phyloP scores from a whole-genome alignment of 441 rosid genomes.

The Bruguiera hainesii region DNA sequence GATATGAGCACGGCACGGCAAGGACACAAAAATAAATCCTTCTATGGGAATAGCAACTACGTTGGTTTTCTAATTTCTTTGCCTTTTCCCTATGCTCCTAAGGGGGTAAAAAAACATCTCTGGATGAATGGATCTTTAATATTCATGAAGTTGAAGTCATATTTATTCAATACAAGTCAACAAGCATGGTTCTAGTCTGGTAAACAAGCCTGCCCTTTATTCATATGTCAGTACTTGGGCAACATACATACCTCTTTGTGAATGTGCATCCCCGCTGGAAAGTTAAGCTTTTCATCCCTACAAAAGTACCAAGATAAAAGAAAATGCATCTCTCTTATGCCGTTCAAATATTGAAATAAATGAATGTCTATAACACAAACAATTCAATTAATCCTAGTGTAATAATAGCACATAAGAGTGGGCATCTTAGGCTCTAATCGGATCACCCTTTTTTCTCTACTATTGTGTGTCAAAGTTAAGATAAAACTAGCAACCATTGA shows the following conservation, averaged over 20 bases:
- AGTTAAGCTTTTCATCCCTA: slow-evolving; percentile 80
- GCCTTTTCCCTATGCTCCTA: no score
- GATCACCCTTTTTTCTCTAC: neutral
- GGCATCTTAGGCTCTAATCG: neutral
- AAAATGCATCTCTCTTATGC: neutral
- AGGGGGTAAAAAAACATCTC: no score
- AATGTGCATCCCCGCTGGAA: slow-evolving; percentile 54
- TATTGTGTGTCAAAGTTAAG: neutral
- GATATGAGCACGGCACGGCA: no score
- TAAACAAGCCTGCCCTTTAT: neutral
- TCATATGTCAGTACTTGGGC: neutral
- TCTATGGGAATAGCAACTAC: no score
- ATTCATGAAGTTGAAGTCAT: no score
- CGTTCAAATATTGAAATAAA: no score
- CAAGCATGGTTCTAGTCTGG: neutral
- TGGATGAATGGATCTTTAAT: no score
- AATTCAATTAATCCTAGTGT: no score
- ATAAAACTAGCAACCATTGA: neutral
- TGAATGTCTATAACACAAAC: no score
- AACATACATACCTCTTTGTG: slow-evolving; percentile 51
- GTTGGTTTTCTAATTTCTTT: no score
- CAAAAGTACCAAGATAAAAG: slow-evolving; percentile 5
- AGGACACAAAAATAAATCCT: neutral
- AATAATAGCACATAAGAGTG: no score
- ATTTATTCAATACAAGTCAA: no score